Percentiles rank a stretch among this genome's conserved stretches.
These are phyloP conservation scores for Nakazawaea molendinolei DNA, from an alignment of 805 yeast genomes.

Conservation along the genomic window DNA sequence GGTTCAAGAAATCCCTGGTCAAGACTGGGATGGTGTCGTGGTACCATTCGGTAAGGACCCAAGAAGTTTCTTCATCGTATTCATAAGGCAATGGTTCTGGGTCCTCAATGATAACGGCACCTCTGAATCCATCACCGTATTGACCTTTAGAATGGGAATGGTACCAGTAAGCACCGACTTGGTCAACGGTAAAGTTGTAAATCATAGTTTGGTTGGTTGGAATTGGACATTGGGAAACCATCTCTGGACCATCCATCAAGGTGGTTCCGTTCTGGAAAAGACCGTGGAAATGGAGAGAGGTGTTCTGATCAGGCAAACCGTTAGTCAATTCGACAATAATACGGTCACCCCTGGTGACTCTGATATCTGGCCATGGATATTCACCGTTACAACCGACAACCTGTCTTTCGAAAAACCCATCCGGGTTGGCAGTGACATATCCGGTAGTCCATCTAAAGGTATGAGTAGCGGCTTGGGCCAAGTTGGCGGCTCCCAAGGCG, in stretches of 20 bases:
- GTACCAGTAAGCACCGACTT: slow-evolving; percentile 94
- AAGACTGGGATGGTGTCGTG: slow-evolving; percentile 53
- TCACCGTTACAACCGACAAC: slow-evolving; percentile 45
- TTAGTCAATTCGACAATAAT: slow-evolving; percentile 69
- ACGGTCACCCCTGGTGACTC: slow-evolving; percentile 74
- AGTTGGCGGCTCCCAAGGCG: neutral
- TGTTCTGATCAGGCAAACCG: slow-evolving; percentile 60
- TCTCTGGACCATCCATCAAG: slow-evolving; percentile 88
- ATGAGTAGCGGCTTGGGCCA: slow-evolving; percentile 41
- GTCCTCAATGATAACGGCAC: slow-evolving; percentile 65
- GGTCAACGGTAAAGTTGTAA: slow-evolving; percentile 86
- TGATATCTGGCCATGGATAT: slow-evolving; percentile 84
- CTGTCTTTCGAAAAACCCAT: slow-evolving; percentile 37
- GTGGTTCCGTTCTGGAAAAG: slow-evolving; percentile 70
- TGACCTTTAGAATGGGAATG: slow-evolving; percentile 90
- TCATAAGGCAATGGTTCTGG: slow-evolving; percentile 50
- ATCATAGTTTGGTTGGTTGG: slow-evolving; percentile 67
- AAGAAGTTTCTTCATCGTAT: slow-evolving; percentile 71
- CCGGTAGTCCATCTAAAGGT: slow-evolving; percentile 59
- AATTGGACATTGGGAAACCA: slow-evolving; percentile 87
- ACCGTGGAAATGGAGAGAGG: slow-evolving; percentile 92
- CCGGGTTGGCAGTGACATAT: slow-evolving; percentile 58
- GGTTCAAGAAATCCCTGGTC: slow-evolving; percentile 50
- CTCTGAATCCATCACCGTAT: slow-evolving; percentile 92
- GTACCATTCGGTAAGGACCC: slow-evolving; percentile 85